Evolutionary conservation across 192 early-diverging fungal genomes (phyloP).

Genomic region (Coemansia reversa): DNA sequence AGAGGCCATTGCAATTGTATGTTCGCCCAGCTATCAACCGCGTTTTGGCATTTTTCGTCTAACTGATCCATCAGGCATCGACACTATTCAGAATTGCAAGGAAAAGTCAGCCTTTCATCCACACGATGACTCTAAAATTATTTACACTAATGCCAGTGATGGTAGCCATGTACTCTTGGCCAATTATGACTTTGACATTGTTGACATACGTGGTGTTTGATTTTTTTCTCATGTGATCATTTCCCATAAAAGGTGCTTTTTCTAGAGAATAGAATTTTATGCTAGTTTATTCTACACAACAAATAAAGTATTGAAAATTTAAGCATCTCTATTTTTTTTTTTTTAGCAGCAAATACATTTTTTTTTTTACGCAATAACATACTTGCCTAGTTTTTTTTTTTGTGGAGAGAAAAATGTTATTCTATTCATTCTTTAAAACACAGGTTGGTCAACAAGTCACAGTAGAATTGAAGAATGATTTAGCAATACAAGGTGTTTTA

Average conservation of each 20-base stretch:
- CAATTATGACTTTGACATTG: constrained; percentile 53
- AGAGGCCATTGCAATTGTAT: constrained; percentile 91
- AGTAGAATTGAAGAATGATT: constrained; percentile 98
- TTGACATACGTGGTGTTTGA: constrained; percentile 38
- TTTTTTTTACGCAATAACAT: background rate
- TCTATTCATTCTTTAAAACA: constrained; percentile 99
- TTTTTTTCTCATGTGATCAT: constrained; percentile 7
- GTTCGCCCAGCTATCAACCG: constrained; percentile 69
- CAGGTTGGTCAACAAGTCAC: constrained; percentile 93
- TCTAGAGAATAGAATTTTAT: background rate
- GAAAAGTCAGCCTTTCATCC: constrained; percentile 77
- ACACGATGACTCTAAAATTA: constrained; percentile 54
- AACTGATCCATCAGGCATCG: constrained; percentile 83
- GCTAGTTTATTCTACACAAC: background rate
- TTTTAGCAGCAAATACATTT: background rate
- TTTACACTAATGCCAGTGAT: constrained; percentile 43
- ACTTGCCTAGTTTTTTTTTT: too few relatives aligned
- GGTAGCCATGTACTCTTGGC: constrained; percentile 44
- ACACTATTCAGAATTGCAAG: constrained; percentile 71
- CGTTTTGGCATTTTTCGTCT: constrained; percentile 82
- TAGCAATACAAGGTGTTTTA: constrained; percentile 86
- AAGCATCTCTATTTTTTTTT: too few relatives aligned
- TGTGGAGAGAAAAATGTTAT: constrained; percentile 64
- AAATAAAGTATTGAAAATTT: too few relatives aligned
- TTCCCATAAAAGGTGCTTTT: background rate